These are phyloP conservation scores for Naganishia sp. DNA, from an alignment of 1,284 basidiomycete species.

Conservation along the genomic window DNA sequence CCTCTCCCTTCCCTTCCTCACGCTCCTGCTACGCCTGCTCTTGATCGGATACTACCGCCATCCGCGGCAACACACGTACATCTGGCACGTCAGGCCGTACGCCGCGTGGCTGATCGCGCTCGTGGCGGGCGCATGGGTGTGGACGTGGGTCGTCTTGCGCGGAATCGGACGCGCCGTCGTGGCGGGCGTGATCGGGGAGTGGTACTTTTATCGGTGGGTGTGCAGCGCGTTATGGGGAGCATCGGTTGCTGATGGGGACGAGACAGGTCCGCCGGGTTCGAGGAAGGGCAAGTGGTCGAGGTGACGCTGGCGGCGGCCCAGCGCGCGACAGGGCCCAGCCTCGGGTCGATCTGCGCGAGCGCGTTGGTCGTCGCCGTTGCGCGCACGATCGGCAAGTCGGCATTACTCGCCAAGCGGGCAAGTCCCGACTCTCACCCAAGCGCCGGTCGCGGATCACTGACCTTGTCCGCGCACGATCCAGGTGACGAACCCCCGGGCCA, in stretches of 20 bases:
- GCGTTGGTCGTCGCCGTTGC: conserved; percentile 73
- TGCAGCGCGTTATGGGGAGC: not conserved
- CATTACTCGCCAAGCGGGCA: conserved; percentile 40
- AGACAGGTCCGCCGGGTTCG: conserved; percentile 57
- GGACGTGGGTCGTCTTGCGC: conserved; percentile 85
- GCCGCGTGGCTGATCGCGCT: conserved; percentile 78
- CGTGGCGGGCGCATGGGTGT: conserved; percentile 74
- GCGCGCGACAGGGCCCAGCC: conserved; percentile 74
- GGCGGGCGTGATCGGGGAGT: conserved; percentile 81
- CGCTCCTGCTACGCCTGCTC: conserved; percentile 76
- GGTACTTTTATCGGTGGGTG: conserved; percentile 83
- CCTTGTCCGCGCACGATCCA: not conserved
- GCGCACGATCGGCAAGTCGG: conserved; percentile 53
- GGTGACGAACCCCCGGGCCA: conserved; percentile 44
- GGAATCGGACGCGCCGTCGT: conserved; percentile 76
- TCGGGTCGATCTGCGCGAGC: conserved; percentile 76
- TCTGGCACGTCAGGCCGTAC: conserved; percentile 76
- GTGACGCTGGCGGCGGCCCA: conserved; percentile 74
- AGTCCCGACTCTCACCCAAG: conserved; percentile 32
- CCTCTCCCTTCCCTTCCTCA: conserved; percentile 78
- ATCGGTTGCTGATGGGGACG: conserved; percentile 5
- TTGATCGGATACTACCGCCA: conserved; percentile 66
- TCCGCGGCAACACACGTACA: conserved; percentile 55
- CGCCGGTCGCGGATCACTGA: not conserved
- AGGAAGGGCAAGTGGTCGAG: conserved; percentile 59